phyloP scores from a whole-genome alignment of 495 filamentous ascomycete species.

The Xeromyces bisporus region DNA sequence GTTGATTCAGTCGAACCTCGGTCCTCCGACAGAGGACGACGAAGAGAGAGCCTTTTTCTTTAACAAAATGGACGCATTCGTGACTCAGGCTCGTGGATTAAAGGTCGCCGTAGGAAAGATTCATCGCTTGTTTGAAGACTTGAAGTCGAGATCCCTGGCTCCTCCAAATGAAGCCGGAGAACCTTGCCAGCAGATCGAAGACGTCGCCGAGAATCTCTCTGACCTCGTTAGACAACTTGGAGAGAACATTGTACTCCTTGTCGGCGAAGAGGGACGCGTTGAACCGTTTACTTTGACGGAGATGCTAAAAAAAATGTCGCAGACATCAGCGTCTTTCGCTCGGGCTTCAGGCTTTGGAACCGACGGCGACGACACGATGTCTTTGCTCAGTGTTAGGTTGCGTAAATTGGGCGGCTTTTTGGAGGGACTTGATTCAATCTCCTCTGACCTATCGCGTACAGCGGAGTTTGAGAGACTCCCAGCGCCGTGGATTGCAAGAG shows the following conservation, averaged over 20 bases:
- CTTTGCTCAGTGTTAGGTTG: slow-evolving; percentile 48
- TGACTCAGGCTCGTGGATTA: slow-evolving; percentile 58
- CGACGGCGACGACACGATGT: slow-evolving; percentile 45
- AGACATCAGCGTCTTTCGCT: slow-evolving; percentile 26
- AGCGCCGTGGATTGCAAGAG: slow-evolving; percentile 70
- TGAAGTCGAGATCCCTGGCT: slow-evolving; percentile 60
- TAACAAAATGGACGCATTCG: slow-evolving; percentile 53
- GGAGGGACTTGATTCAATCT: slow-evolving; percentile 53
- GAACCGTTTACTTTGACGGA: slow-evolving; percentile 50
- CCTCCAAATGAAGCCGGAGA: slow-evolving; percentile 38
- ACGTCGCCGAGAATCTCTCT: slow-evolving; percentile 46
- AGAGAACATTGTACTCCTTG: slow-evolving; percentile 40
- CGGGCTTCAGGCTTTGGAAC: slow-evolving; percentile 14
- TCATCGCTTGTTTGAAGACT: slow-evolving; percentile 57
- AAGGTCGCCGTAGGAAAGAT: slow-evolving; percentile 78
- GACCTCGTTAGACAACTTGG: slow-evolving; percentile 50
- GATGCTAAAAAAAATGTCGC: slow-evolving; percentile 42
- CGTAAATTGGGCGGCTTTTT: slow-evolving; percentile 46
- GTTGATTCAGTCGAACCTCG: slow-evolving; percentile 46
- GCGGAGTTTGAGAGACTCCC: slow-evolving; percentile 67
- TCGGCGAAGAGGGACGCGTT: slow-evolving; percentile 58
- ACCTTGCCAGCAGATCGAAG: slow-evolving; percentile 44
- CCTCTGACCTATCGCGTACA: slow-evolving; percentile 59
- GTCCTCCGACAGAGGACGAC: slow-evolving; percentile 23
- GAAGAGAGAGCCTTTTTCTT: slow-evolving; percentile 50